A percentile compares a stretch with the other conserved stretches of the same genome.
These are phyloP conservation scores for Setaria viridis DNA, from an alignment of 202 grass and related monocot species.

Conservation along the genomic window DNA sequence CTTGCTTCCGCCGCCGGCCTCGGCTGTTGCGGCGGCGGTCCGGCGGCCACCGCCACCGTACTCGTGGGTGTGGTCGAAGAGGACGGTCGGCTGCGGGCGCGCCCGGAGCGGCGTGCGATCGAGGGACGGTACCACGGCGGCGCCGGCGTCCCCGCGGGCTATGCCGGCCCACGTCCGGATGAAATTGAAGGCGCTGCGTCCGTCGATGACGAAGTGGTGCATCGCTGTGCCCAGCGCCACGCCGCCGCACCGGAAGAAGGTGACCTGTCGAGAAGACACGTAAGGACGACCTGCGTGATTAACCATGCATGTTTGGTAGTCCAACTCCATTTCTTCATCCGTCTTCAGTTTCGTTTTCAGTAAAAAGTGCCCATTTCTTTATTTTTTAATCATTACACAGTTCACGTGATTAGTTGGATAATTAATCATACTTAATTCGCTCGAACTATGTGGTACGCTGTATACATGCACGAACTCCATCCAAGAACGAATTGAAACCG, in stretches of 20 bases:
- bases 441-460: not conserved
- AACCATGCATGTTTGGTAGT: slow-evolving; percentile 1
- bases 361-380: not conserved
- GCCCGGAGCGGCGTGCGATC: slow-evolving; percentile 64
- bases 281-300: too few species aligned
- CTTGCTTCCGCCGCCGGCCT: not conserved
- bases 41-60: not conserved
- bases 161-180: slow-evolving; percentile 66
- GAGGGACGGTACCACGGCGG: slow-evolving; percentile 43
- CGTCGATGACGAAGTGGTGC: slow-evolving; percentile 76
- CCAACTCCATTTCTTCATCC: not conserved
- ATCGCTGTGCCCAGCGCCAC: slow-evolving; percentile 66
- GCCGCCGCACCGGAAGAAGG: slow-evolving; percentile 72
- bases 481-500: not conserved
- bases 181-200: slow-evolving; percentile 61
- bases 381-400: not conserved
- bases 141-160: slow-evolving; percentile 40
- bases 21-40: not conserved
- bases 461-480: not conserved
- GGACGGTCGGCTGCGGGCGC: not conserved
- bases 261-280: slow-evolving; percentile 50
- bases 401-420: not conserved
- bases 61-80: slow-evolving; percentile 53
- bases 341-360: not conserved
- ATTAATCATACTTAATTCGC: not conserved